Percentiles rank a stretch among this genome's conserved stretches.
Evolutionary conservation across 495 filamentous ascomycete genomes (phyloP).

Genomic region (Penicillium maclennaniae): DNA sequence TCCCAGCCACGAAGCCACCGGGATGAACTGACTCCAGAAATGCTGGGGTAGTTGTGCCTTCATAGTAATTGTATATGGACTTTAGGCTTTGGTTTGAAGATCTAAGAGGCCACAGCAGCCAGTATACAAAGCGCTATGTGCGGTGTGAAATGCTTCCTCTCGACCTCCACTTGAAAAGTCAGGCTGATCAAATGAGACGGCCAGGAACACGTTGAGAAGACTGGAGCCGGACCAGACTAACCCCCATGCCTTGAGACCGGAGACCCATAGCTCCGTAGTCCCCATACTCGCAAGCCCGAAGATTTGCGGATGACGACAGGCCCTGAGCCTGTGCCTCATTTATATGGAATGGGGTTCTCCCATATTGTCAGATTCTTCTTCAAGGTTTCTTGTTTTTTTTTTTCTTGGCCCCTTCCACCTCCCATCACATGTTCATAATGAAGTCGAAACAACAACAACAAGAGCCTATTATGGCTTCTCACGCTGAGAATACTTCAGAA

Average conservation of each 20-base stretch:
- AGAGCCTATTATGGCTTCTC: slow-evolving; percentile 25
- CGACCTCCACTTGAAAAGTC: slow-evolving; percentile 7
- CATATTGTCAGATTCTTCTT: not conserved
- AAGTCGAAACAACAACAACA: slow-evolving; percentile 18
- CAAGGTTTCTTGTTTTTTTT: not conserved
- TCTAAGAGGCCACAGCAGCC: not conserved
- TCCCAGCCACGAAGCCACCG: not conserved
- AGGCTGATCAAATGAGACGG: slow-evolving; percentile 2
- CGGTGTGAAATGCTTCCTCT: not conserved
- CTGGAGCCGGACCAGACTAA: slow-evolving; percentile 5
- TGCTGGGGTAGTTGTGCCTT: not conserved
- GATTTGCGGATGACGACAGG: slow-evolving; percentile 19
- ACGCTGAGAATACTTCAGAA: slow-evolving; percentile 24
- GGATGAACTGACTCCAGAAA: not conserved
- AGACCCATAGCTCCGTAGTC: slow-evolving; percentile 4
- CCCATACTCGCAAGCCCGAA: slow-evolving; percentile 12
- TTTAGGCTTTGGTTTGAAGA: not conserved
- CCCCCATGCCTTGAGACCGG: slow-evolving; percentile 8
- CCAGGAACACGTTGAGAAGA: slow-evolving; percentile 7
- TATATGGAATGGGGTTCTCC: slow-evolving; percentile 7
- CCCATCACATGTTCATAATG: slow-evolving; percentile 10
- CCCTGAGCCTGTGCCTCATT: not conserved
- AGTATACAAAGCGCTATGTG: not conserved
- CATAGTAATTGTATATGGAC: too few species aligned
- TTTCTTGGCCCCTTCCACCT: not conserved